Base-by-base conservation (phyloP, 2,329 filamentous ascomycete species). In the Pseudogymnoascus sp. region DNA sequence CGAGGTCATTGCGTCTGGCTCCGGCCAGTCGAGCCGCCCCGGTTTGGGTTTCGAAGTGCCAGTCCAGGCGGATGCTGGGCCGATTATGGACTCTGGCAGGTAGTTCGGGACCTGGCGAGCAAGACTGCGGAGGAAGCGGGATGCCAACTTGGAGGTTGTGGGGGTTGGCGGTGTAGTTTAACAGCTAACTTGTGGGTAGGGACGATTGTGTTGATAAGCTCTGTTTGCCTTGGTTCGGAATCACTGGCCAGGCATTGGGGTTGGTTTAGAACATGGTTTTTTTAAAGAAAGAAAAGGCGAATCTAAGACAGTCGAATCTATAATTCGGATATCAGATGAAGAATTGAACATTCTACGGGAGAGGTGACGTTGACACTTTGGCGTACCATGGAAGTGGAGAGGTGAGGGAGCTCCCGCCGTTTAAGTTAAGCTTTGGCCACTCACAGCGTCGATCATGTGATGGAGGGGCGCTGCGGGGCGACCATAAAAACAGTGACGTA, bases 21-120 rank as follows among this genome's bases (percentile, higher is more conserved):
- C 61, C 58, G 62, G 66, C 65, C 68, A 66, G 65, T 67, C 67
- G 63, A 66, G 65, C 61, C 67, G 70, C 64, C 67, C 67, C 58
- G 65, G 67, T 33, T 44, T 61, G 29, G 17, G 15, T 25, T 44
- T 61, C 15, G 31, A 29, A 17, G 5, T 44, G 8, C 33, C 60
- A 38, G 25, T 38, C 60, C 60, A 58, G 4, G 48, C 33, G 7
- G 42, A 59, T 2, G 48, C 38, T n/a, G 42, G 42, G 17, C 38
- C 48, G 13, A 62, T 15, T 12, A 59, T 48, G 2, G 42, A 36
- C 13, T 51, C 60, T 9, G 42, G 42, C 0, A 59, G 5, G 35
- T 59, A 59, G 35, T 59, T 41, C 8, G 58, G 58, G 13, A 41
- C 35, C 6, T 59, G 33, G 35, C 38, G 58, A 21, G 58, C 58